A percentile compares a stretch with the other conserved stretches of the same genome.
These are phyloP conservation scores for Fusarium nelsonii DNA, from an alignment of 2,329 filamentous ascomycete genomes.

Conservation along the genomic window DNA sequence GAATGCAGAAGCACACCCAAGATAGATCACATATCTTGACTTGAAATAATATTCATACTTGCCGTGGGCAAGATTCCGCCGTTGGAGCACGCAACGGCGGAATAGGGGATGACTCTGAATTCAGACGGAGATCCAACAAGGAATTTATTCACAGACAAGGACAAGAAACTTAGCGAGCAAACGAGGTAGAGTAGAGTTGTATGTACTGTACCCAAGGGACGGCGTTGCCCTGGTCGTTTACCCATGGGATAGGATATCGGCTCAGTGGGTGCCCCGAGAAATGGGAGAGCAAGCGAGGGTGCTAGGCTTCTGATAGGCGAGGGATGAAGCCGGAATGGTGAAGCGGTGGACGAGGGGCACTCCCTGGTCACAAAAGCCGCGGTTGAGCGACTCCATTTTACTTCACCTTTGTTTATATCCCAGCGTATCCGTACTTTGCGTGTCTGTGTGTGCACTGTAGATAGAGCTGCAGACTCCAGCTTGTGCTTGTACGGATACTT, in stretches of 20 bases:
- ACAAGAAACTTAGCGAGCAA: slow-evolving; percentile 18
- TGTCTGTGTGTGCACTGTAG: background rate
- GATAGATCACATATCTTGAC: slow-evolving; percentile 7
- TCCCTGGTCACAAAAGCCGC: slow-evolving; percentile 36
- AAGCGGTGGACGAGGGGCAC: slow-evolving; percentile 41
- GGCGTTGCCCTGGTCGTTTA: slow-evolving; percentile 27
- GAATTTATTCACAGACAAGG: slow-evolving; percentile 3
- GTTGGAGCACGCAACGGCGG: background rate
- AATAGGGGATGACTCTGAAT: slow-evolving; percentile 27
- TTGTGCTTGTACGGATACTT: background rate
- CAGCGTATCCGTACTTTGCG: slow-evolving; percentile 8
- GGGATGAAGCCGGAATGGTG: slow-evolving; percentile 42
- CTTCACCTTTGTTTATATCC: slow-evolving; percentile 34
- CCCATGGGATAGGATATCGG: slow-evolving; percentile 36
- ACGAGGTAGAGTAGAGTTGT: slow-evolving; percentile 24
- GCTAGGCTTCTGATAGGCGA: slow-evolving; percentile 41
- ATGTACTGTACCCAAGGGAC: slow-evolving; percentile 26
- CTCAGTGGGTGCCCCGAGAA: slow-evolving; percentile 37
- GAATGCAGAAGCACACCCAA: slow-evolving; percentile 37
- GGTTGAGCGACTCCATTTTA: slow-evolving; percentile 30
- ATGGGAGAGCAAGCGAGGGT: slow-evolving; percentile 39
- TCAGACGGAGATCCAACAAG: slow-evolving; percentile 12
- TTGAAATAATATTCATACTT: slow-evolving; percentile 16
- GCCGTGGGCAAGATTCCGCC: background rate
- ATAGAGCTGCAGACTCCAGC: background rate